phyloP scores from a whole-genome alignment of 495 filamentous ascomycete species.

The Margaritispora aquatica region DNA sequence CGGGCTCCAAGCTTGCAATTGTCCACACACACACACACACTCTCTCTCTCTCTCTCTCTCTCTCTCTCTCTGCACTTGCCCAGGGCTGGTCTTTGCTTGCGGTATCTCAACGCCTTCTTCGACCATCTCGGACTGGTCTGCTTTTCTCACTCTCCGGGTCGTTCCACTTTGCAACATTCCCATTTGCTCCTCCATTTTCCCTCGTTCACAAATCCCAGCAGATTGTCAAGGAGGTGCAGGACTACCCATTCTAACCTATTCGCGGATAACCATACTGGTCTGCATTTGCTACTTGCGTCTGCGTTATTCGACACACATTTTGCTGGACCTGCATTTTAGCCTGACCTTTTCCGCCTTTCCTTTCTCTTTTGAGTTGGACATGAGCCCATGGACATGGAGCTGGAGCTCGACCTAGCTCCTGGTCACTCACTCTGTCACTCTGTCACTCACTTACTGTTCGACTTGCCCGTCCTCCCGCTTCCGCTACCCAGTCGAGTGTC shows the following conservation, averaged over 20 bases:
- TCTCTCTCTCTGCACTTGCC: background rate
- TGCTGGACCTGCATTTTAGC: conserved; percentile 12
- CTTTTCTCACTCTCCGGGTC: background rate
- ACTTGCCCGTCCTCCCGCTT: conserved; percentile 3
- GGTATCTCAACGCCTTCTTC: background rate
- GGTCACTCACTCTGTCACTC: background rate
- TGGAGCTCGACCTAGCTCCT: background rate
- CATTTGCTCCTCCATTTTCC: too few species aligned
- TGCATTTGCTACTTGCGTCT: background rate
- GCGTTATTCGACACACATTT: background rate
- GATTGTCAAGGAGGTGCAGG: too few species aligned
- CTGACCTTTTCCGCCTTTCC: background rate
- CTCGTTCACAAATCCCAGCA: too few species aligned
- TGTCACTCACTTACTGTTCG: too few species aligned
- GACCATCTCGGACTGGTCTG: background rate
- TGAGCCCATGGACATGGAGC: background rate
- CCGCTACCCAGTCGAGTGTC: conserved; percentile 1
- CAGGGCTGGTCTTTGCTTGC: background rate
- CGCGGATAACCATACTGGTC: too few species aligned
- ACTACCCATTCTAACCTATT: too few species aligned
- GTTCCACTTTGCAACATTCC: background rate
- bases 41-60: background rate
- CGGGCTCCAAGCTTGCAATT: too few species aligned
- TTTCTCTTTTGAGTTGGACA: background rate
- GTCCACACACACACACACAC: too few species aligned